Evolutionary conservation across 2,329 filamentous ascomycete genomes (phyloP).

Genomic region (Kalmusia sp.): DNA sequence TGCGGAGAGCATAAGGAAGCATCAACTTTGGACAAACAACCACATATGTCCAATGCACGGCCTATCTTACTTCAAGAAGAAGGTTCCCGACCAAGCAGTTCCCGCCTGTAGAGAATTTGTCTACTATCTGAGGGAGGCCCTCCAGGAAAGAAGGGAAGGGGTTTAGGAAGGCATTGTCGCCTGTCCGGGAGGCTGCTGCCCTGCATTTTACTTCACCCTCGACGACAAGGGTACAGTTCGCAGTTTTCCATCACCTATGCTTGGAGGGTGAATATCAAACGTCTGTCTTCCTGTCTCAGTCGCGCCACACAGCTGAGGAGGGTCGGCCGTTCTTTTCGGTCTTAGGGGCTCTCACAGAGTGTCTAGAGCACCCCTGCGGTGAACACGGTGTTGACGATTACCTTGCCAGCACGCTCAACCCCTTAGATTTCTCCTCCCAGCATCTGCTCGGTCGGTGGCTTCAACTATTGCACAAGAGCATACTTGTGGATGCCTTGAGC

Average conservation of each 20-base stretch:
- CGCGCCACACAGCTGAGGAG: background rate
- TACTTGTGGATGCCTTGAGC: background rate
- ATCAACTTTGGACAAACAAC: background rate
- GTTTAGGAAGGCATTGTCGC: slow-evolving; percentile 7
- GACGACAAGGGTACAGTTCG: background rate
- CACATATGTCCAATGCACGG: background rate
- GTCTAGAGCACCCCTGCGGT: background rate
- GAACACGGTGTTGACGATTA: background rate
- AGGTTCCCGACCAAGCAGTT: background rate
- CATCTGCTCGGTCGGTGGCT: background rate
- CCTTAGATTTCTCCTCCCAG: background rate
- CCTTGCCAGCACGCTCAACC: background rate
- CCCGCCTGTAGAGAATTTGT: slow-evolving; percentile 5
- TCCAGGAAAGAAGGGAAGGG: background rate
- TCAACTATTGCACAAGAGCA: background rate
- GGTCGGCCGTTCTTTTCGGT: background rate
- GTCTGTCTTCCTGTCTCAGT: background rate
- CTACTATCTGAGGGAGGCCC: background rate
- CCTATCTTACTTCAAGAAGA: background rate
- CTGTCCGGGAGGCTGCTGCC: background rate
- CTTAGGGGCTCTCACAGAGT: background rate
- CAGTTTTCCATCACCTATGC: slow-evolving; percentile 1
- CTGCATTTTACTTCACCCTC: slow-evolving; percentile 9
- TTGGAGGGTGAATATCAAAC: background rate
- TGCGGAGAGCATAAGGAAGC: background rate